Base-by-base conservation (phyloP, 805 yeast species). In the Candida endomychidarum region DNA sequence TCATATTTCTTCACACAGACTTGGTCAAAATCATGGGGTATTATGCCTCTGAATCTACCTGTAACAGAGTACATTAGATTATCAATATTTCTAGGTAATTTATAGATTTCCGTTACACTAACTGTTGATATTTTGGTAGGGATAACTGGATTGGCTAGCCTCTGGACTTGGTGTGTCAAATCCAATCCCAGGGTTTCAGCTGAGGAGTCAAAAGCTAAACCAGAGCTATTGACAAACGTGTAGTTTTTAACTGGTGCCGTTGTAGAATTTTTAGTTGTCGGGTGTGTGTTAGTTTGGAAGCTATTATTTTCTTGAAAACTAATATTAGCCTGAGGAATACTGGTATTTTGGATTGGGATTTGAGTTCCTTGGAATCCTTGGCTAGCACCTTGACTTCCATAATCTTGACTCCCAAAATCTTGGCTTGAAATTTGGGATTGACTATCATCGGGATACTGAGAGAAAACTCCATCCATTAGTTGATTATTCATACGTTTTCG, bases 1-100 rank as follows among this genome's bases (percentile, higher is more conserved):
- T 23, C 40, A 41, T 54, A 65, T 23, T 49, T 37, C 37, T 66
- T 66, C 14, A 58, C 49, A 43, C 67, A 63, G 1, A 60, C 34
- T 14, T 52, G 54, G 15, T 48, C 34, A 43, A 58, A 51, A 38
- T 62, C 59, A 2, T 34, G 38, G 0, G 71, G 71, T 4, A 52
- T 43, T 8, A 48, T 35, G 2, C 58, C 65, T 2, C 51, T 56
- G 2, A 64, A 29, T 17, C 37, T 42, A 2, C 57, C 64, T 4
- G 39, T 31, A 3, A 52, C 51, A 9, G 35, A 39, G 45, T 51
- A 61, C 1, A 53, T 34, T 16, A 32, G 34, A 18, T 44, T 42
- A 28, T 47, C 51, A 11, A 41, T 23, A n/a, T 11, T 22, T n/a
- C 18, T 23, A n/a, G 23, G 25, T 4, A 33, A 21, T 12, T 26